A percentile compares a stretch with the other conserved stretches of the same genome.
phyloP scores from a whole-genome alignment of 1,284 basidiomycete species.

The Cutaneotrichosporon arboriforme region DNA sequence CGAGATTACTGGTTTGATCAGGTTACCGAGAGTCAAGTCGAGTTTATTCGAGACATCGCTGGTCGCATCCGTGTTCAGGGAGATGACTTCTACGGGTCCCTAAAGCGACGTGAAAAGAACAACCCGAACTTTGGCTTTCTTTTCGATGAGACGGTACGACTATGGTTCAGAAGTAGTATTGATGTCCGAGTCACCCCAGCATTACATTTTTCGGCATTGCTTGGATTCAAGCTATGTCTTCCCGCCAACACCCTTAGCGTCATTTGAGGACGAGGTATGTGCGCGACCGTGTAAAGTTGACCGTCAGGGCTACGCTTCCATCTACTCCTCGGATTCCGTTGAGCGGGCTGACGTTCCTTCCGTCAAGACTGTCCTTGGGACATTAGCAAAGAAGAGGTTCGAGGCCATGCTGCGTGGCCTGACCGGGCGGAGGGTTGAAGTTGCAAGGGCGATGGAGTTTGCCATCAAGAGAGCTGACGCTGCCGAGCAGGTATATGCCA shows the following conservation, averaged over 20 bases:
- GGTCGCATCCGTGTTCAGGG: constrained; percentile 77
- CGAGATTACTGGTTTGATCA: constrained; percentile 42
- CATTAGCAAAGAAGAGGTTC: constrained; percentile 71
- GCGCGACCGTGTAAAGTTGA: background rate
- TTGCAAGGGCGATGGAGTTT: constrained; percentile 92
- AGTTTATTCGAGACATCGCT: constrained; percentile 78
- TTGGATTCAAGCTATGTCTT: constrained; percentile 60
- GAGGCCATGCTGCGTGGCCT: constrained; percentile 83
- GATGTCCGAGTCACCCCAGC: constrained; percentile 22
- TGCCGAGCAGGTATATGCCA: constrained; percentile 67
- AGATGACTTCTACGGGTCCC: constrained; percentile 64
- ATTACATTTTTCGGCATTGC: constrained; percentile 72
- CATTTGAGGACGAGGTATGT: constrained; percentile 79
- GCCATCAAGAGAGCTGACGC: constrained; percentile 91
- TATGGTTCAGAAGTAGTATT: background rate
- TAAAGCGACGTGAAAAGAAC: constrained; percentile 68
- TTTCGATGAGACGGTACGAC: constrained; percentile 59
- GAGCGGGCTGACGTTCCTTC: constrained; percentile 83
- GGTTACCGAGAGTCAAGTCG: constrained; percentile 68
- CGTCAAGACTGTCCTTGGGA: constrained; percentile 66
- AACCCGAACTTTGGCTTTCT: constrained; percentile 82
- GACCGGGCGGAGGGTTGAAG: constrained; percentile 78
- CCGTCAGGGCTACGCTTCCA: constrained; percentile 73
- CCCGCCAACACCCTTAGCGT: constrained; percentile 53
- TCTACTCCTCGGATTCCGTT: constrained; percentile 90